Percentiles rank a stretch among this genome's conserved stretches.
Conservation (phyloP, 257 asterid species). For the Nicotiana knightiana region DNA sequence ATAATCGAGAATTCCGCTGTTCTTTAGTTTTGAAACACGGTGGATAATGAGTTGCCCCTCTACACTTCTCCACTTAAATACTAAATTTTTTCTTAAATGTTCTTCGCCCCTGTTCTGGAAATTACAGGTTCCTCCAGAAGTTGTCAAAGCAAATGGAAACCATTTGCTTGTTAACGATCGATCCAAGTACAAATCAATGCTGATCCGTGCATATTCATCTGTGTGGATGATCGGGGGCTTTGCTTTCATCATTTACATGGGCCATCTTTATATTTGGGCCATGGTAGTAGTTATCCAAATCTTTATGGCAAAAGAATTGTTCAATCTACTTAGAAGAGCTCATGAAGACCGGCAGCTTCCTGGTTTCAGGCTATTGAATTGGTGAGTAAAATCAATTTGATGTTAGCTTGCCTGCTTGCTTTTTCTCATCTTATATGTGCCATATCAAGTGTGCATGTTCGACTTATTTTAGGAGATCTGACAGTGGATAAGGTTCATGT, state of each 20-base stretch:
- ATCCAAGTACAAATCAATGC: constrained; percentile 91
- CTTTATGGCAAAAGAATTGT: constrained; percentile 89
- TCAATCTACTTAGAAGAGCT: constrained; percentile 72
- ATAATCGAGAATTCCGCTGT: not conserved
- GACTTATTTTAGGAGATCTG: not conserved
- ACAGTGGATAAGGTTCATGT: not conserved
- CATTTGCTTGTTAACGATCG: constrained; percentile 71
- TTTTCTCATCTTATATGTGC: not conserved
- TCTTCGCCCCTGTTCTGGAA: constrained; percentile 9
- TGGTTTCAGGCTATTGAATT: constrained; percentile 92
- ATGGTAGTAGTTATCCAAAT: constrained; percentile 92
- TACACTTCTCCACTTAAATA: not conserved
- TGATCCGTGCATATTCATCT: constrained; percentile 76
- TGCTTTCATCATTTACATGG: constrained; percentile 72
- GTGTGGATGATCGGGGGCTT: constrained; percentile 98
- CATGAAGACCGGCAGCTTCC: constrained; percentile 91
- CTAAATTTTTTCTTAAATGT: not conserved
- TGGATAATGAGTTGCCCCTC: not conserved
- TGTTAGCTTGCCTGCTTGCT: not conserved
- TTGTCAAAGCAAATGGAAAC: constrained; percentile 44
- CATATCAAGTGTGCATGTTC: not conserved
- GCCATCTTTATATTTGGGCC: constrained; percentile 96
- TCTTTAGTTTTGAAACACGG: not conserved
- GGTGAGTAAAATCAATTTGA: constrained; percentile 40
- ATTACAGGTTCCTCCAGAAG: constrained; percentile 66